These are phyloP conservation scores for Calophaca sinica DNA, from an alignment of 306 rosid species.

Conservation along the genomic window DNA sequence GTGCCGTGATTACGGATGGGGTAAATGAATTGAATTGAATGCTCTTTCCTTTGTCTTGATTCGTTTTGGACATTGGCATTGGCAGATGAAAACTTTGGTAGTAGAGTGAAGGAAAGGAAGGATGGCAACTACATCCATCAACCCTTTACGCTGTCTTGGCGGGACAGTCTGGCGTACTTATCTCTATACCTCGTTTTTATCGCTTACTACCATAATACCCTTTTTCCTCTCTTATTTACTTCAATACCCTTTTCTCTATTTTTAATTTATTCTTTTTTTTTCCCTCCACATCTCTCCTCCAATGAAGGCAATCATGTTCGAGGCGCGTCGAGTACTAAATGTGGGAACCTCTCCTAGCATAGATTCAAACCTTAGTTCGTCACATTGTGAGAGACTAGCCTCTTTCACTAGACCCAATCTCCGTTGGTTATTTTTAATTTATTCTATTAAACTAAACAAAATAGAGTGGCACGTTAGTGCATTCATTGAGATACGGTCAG, in stretches of 20 bases:
- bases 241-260: background rate
- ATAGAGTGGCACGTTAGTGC: too few species aligned
- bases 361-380: too few species aligned
- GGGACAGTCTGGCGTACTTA: conserved; percentile 86
- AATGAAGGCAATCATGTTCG: too few species aligned
- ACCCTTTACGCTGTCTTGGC: conserved; percentile 57
- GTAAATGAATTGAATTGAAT: conserved; percentile 14
- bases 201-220: conserved; percentile 51
- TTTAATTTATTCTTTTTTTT: too few species aligned
- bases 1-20: conserved; percentile 23
- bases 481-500: too few species aligned
- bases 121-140: conserved; percentile 16
- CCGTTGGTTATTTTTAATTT: too few species aligned
- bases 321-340: too few species aligned
- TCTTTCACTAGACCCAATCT: too few species aligned
- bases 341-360: too few species aligned
- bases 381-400: too few species aligned
- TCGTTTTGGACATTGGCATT: conserved; percentile 16
- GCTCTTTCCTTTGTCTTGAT: conserved; percentile 22
- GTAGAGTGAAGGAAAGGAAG: background rate
- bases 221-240: background rate
- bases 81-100: conserved; percentile 12
- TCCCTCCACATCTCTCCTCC: too few species aligned
- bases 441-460: too few species aligned
- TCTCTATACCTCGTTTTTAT: conserved; percentile 53